Percentiles rank a stretch among this genome's conserved stretches.
Conservation (phyloP, 176 grass and related monocot species). For the Thalia dealbata region DNA sequence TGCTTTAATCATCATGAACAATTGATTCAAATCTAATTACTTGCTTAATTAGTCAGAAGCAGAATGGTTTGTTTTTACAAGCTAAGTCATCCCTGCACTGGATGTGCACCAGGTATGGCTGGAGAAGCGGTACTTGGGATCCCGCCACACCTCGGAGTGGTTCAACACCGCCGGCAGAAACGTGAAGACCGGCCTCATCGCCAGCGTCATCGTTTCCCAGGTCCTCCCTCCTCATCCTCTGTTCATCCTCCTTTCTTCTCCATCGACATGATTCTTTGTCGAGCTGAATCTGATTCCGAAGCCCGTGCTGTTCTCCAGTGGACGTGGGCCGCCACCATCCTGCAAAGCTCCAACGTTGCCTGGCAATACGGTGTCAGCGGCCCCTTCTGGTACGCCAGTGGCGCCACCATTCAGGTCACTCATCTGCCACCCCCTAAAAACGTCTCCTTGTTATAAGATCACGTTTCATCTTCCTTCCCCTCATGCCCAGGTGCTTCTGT, state of each 20-base stretch:
- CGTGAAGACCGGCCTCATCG: slow-evolving; percentile 73
- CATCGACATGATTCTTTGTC: neutral
- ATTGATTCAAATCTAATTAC: no score
- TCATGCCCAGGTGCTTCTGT: slow-evolving; percentile 42
- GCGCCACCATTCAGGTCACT: slow-evolving; percentile 54
- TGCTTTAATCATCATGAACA: no score
- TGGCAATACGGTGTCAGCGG: slow-evolving; percentile 76
- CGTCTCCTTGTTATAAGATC: slow-evolving; percentile 1
- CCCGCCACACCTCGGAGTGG: slow-evolving; percentile 60
- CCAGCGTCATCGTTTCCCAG: slow-evolving; percentile 76
- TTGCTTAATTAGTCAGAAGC: no score
- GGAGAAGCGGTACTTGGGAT: slow-evolving; percentile 59
- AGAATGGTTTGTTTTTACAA: no score
- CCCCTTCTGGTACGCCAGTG: slow-evolving; percentile 68
- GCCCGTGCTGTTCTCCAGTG: slow-evolving; percentile 38
- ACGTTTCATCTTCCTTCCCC: neutral
- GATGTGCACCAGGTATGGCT: slow-evolving; percentile 39
- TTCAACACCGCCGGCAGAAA: slow-evolving; percentile 70
- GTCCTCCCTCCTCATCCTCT: slow-evolving; percentile 8
- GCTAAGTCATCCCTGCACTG: neutral
- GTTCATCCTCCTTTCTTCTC: neutral
- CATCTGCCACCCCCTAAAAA: neutral
- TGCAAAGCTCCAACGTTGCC: slow-evolving; percentile 75
- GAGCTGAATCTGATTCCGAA: no score
- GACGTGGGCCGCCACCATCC: slow-evolving; percentile 74